phyloP scores from a whole-genome alignment of 1,284 basidiomycete genomes.

The Trichosporon faecale region DNA sequence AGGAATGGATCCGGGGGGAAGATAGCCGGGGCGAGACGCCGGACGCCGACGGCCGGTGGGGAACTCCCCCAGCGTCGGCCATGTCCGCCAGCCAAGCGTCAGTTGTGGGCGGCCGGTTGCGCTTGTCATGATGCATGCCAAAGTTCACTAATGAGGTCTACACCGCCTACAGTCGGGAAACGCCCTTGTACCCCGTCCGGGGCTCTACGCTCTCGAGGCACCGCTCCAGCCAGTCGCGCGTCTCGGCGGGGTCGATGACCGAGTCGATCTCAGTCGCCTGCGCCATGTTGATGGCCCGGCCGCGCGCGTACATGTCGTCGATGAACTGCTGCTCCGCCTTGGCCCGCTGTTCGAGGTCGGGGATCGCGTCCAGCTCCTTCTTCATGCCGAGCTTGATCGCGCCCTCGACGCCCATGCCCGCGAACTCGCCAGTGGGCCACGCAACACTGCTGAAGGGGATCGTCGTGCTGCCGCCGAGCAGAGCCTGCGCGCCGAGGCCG shows the following conservation, averaged over 20 bases:
- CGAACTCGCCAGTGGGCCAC: slow-evolving; percentile 27
- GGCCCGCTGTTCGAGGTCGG: slow-evolving; percentile 14
- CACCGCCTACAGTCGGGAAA: slow-evolving; percentile 21
- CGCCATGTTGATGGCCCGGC: slow-evolving; percentile 26
- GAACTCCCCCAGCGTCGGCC: slow-evolving; percentile 10
- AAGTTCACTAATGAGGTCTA: background rate
- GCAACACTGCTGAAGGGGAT: slow-evolving; percentile 22
- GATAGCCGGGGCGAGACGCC: background rate
- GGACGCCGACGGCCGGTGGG: slow-evolving; percentile 9
- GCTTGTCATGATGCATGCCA: background rate
- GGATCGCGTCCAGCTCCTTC: slow-evolving; percentile 26
- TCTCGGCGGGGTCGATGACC: slow-evolving; percentile 27
- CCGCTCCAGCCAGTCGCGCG: slow-evolving; percentile 23
- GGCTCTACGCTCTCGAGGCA: slow-evolving; percentile 21
- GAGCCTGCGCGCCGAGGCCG: slow-evolving; percentile 26
- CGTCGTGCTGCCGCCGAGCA: slow-evolving; percentile 23
- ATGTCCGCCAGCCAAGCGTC: background rate
- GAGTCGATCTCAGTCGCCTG: slow-evolving; percentile 25
- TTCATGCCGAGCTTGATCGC: slow-evolving; percentile 26
- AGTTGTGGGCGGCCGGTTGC: too few relatives aligned
- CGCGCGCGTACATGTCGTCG: slow-evolving; percentile 24
- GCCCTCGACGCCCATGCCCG: slow-evolving; percentile 28
- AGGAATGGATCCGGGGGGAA: background rate
- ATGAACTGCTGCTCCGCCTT: slow-evolving; percentile 23
- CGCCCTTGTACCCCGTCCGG: background rate